Base-by-base conservation (phyloP, 2,329 filamentous ascomycete genomes). In the Fusarium tricinctum region DNA sequence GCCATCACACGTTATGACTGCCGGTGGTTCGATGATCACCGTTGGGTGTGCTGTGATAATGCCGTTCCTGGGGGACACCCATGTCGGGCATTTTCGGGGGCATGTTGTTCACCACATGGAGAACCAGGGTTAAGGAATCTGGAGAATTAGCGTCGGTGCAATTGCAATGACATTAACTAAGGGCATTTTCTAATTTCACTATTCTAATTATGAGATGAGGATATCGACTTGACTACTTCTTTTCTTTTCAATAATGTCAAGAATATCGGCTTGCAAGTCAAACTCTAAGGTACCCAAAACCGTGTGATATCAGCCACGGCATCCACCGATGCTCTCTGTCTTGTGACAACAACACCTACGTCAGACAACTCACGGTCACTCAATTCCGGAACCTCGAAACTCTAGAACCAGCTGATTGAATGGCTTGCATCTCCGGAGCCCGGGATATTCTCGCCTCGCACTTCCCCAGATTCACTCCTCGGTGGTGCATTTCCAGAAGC, bases 11-110 rank as follows among this genome's bases (percentile, higher is more conserved):
- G 70, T 72, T 70, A 44, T 68, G 42, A 71, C 46, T 56, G 53
- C 63, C 38, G 38, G 65, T 73, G 70, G 70, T 60, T 63, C 70
- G 70, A 73, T 66, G 42, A 69, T 72, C 49, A 67, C 48, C 64
- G 46, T 62, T 64, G 23, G 38, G 20, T 65, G 59, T 65, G 43
- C 56, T 43, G 59, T 61, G 63, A 69, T 40, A 48, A 39, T 30
- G 46, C 42, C 50, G n/a, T 49, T 23, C n/a, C 32, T 45, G 23
- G 43, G 61, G 39, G 42, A 40, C 32, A 66, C 51, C 66, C 66
- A 38, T 53, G 48, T 69, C 69, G 68, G 68, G 50, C 54, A 50
- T 55, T 46, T 57, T 61, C 68, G 69, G 68, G 49, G 33, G 49
- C 5, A 33, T 35, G n/a, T 48, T 32, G 15, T 54, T 35, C 45